Base-by-base conservation (phyloP, 2,329 filamentous ascomycete genomes). In the Sporothrix schenckii region DNA sequence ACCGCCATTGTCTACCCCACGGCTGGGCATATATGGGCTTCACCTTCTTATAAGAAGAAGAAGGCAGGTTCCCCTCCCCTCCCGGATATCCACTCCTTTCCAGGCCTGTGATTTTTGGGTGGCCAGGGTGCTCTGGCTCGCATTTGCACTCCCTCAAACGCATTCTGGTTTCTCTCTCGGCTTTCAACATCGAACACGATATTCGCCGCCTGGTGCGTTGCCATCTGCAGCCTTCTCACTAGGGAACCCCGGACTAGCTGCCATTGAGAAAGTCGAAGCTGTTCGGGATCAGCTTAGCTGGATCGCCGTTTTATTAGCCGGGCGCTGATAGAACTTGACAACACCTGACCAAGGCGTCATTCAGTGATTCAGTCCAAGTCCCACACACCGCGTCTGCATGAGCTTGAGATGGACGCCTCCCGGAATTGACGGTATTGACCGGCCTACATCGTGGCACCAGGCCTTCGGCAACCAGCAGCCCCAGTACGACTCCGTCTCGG, bases 351-450 rank as follows among this genome's bases (percentile, higher is more conserved):
- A 21, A 49, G 24, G 49, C n/a, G 2, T 19, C n/a, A 16, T 19
- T 49, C 52, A 27, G 52, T 21, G n/a, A 16, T 19, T 49, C 52
- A 27, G 52, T 21, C 34, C 2, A 63, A 44, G 4, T 24, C 39
- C n/a, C 39, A 14, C 41, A 66, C 14, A 34, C 47, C 49, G 21
- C 50, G 50, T 21, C 52, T 52, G 66, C 49, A 72, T 72, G 72
- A 72, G 50, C 49, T 49, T 49, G 67, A 52, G 49, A 73, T 73
- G 72, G 71, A 68, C 60, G 49, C 52, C 41, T 16, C 41, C 49
- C 30, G 60, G 34, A n/a, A 50, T 50, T 66, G 70, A 73, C 56
- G 56, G 56, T 27, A n/a, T 30, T 68, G 71, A 73, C n/a, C 53
- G 69, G 41, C 69, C 67, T 69, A 27, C 52, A 27, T 50, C 54